Base-by-base conservation (phyloP, 345 rosid species). In the Turnera subulata region DNA sequence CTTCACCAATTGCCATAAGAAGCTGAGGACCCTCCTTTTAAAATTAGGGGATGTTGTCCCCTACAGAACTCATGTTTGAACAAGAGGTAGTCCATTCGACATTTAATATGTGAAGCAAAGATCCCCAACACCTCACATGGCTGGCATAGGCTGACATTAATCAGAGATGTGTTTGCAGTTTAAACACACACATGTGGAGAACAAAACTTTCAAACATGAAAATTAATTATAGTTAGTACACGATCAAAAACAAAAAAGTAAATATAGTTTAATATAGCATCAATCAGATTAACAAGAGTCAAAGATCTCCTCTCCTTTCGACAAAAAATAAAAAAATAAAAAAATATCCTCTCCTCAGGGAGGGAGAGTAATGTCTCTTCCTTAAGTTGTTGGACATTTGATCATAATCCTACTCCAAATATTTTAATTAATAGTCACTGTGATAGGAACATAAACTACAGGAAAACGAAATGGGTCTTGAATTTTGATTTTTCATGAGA, bases 41-140 rank as follows among this genome's bases (percentile, higher is more conserved):
- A 25, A 58, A 50, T 49, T 23, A n/a, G 68, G 53, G 56, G 35
- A 16, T 43, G 76, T 22, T 64, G 77, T 66, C 69, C 72, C 72
- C 68, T 53, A 54, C 75, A 59, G 46, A 64, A 17, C 70, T 60
- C 78, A 37, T 45, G 26, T 62, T 64, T 54, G 70, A 58, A 55
- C 24, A 49, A 50, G 56, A 62, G 64, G 45, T 35, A 13, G 80
- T 62, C 73, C 49, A 50, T 44, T 75, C 67, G 60, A 18, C 67
- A 72, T 76, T 78, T 49, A 78, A 59, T 70, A 76, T 45, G 33
- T 6, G 49, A 65, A 42, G 53, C 58, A 40, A 25, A 43, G 54
- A 58, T 40, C 61, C 39, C 72, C 76, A 66, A 68, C 89, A 76
- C 56, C 62, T 70, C 84, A 46, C 68, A 70, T 64, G 64, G 66